phyloP scores from a whole-genome alignment of 2,329 filamentous ascomycete genomes.

The Pseudogymnoascus sp. region DNA sequence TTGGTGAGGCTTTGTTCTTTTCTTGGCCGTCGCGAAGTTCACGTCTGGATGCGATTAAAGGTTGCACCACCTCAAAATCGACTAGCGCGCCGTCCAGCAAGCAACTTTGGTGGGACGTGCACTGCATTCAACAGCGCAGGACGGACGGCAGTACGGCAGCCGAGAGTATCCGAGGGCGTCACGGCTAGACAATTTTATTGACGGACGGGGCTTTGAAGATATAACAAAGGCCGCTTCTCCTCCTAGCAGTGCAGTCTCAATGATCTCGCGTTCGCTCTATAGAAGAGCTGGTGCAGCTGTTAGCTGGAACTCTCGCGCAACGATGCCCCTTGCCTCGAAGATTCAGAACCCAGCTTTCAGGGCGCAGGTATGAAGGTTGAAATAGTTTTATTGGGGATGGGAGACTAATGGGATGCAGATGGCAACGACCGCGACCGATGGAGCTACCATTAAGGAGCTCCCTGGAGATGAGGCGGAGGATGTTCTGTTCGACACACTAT shows the following conservation, averaged over 20 bases:
- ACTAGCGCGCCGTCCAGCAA: constrained; percentile 15
- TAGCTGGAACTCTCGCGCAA: constrained; percentile 35
- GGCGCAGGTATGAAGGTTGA: constrained; percentile 38
- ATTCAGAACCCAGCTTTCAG: constrained; percentile 52
- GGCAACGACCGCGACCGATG: constrained; percentile 25
- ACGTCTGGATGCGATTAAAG: constrained; percentile 16
- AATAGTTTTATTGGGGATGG: constrained; percentile 9
- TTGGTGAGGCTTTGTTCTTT: constrained; percentile 19
- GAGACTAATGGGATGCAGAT: constrained; percentile 29
- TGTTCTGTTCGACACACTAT: constrained; percentile 83
- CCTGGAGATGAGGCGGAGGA: constrained; percentile 72
- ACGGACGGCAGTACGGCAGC: not conserved
- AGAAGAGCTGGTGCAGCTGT: constrained; percentile 45
- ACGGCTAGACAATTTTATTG: constrained; percentile 6
- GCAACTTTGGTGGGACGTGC: not conserved
- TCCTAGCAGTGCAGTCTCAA: constrained; percentile 30
- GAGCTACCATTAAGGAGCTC: constrained; percentile 24
- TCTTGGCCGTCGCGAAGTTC: constrained; percentile 16
- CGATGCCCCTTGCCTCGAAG: constrained; percentile 77
- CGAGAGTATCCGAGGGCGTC: not conserved
- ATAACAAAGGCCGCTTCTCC: constrained; percentile 3
- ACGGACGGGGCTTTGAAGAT: not conserved
- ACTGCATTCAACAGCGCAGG: not conserved
- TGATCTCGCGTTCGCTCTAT: constrained; percentile 49
- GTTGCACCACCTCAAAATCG: constrained; percentile 12